These are phyloP conservation scores for Petrea volubilis DNA, from an alignment of 257 asterid genomes.

Conservation along the genomic window DNA sequence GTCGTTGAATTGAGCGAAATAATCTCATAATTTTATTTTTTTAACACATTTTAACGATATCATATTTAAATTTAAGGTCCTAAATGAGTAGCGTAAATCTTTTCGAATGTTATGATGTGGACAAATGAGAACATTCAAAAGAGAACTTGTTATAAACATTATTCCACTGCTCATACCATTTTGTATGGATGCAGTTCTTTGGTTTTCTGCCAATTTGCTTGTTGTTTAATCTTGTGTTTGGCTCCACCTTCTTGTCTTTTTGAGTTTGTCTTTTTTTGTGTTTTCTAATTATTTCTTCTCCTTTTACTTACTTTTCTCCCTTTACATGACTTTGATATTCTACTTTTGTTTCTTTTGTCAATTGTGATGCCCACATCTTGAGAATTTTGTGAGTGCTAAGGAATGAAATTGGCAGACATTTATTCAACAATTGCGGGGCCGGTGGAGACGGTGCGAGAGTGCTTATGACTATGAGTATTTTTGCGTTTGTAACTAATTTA, in stretches of 20 bases:
- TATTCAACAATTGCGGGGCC: slow-evolving; percentile 11
- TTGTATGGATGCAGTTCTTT: neutral
- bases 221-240: slow-evolving; percentile 5
- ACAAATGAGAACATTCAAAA: neutral
- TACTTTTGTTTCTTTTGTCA: neutral
- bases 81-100: too few relatives aligned
- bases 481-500: neutral
- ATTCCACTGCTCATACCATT: neutral
- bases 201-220: neutral
- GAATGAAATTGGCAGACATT: neutral
- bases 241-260: slow-evolving; percentile 31
- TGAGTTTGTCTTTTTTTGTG: slow-evolving; percentile 33
- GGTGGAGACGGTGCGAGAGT: neutral
- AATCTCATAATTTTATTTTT: too few relatives aligned
- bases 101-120: neutral
- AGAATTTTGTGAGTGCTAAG: slow-evolving; percentile 3
- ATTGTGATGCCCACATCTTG: slow-evolving; percentile 23
- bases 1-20: too few relatives aligned
- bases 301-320: neutral
- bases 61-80: too few relatives aligned
- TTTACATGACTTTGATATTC: neutral
- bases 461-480: too few relatives aligned
- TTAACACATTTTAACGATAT: too few relatives aligned
- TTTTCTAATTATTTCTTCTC: slow-evolving; percentile 18
- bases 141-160: neutral